phyloP scores from a whole-genome alignment of 2,329 filamentous ascomycete genomes.

The Camptophora hylomeconis region DNA sequence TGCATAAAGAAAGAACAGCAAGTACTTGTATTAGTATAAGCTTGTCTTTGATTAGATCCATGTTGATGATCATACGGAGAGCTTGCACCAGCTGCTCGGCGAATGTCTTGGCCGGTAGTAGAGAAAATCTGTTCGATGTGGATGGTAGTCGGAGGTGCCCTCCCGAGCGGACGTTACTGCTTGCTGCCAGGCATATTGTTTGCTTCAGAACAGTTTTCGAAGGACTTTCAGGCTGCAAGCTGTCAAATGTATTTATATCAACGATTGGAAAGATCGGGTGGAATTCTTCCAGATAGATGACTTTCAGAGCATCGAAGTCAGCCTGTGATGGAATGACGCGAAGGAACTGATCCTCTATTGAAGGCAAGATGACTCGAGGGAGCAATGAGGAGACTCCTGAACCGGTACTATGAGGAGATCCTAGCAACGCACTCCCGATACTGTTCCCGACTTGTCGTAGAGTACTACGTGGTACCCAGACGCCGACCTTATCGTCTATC shows the following conservation, averaged over 20 bases:
- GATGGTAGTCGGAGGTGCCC: conserved; percentile 24
- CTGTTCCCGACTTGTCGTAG: too few species aligned
- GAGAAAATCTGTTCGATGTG: too few species aligned
- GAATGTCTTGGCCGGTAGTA: conserved; percentile 14
- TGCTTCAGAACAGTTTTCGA: conserved; percentile 36
- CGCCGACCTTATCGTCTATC: conserved; percentile 41
- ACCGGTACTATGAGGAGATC: too few species aligned
- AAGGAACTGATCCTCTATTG: neutral
- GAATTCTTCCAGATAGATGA: conserved; percentile 39
- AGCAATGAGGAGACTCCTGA: neutral
- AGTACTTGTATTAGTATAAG: conserved; percentile 43
- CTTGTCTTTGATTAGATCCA: conserved; percentile 41
- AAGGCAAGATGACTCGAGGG: conserved; percentile 1
- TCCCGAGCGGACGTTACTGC: conserved; percentile 35
- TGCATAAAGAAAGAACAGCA: conserved; percentile 44
- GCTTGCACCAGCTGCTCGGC: conserved; percentile 31
- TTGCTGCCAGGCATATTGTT: conserved; percentile 42
- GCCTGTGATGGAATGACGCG: conserved; percentile 12
- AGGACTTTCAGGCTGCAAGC: conserved; percentile 16
- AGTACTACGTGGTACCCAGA: conserved; percentile 39
- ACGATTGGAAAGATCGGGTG: conserved; percentile 44
- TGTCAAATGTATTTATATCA: conserved; percentile 20
- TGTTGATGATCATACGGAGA: conserved; percentile 38
- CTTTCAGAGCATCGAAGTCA: conserved; percentile 34
- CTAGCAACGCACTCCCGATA: too few species aligned